Conservation (phyloP, 139 green algal genomes). For the Chara braunii region DNA sequence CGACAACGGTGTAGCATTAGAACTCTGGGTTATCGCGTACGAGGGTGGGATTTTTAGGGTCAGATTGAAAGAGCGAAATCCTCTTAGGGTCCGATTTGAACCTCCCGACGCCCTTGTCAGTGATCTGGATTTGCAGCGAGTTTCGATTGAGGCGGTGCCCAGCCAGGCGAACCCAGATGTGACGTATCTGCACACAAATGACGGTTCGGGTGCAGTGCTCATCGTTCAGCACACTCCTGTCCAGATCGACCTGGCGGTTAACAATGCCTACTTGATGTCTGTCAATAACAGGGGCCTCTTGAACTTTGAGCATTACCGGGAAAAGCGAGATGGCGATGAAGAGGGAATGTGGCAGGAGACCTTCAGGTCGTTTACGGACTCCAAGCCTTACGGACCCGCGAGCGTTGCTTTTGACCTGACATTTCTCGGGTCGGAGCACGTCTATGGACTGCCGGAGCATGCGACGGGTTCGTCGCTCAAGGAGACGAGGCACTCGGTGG, state of each 20-base stretch:
- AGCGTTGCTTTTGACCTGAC: conserved; percentile 79
- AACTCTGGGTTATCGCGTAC: conserved; percentile 59
- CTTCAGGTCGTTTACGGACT: conserved; percentile 58
- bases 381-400: conserved; percentile 70
- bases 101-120: conserved; percentile 64
- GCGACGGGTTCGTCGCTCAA: conserved; percentile 49
- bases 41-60: conserved; percentile 59
- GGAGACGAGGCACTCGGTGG: background rate
- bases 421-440: conserved; percentile 66
- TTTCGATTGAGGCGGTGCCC: background rate
- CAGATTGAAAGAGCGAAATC: conserved; percentile 65
- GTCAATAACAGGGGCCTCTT: conserved; percentile 77
- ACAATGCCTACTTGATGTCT: conserved; percentile 42
- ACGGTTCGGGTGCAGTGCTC: conserved; percentile 21
- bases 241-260: conserved; percentile 47
- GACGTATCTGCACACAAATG: conserved; percentile 4
- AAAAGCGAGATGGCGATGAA: conserved; percentile 63
- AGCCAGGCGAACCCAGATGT: background rate
- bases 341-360: conserved; percentile 82
- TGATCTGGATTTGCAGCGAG: conserved; percentile 20
- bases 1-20: conserved; percentile 42
- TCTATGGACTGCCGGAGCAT: conserved; percentile 92
- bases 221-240: conserved; percentile 60
- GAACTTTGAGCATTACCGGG: conserved; percentile 71
- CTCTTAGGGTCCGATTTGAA: conserved; percentile 50